Evolutionary conservation across 176 grass and related monocot species (phyloP), one percentile per base, ranked within the genome.

Genomic region (Calamus simplicifolius): DNA sequence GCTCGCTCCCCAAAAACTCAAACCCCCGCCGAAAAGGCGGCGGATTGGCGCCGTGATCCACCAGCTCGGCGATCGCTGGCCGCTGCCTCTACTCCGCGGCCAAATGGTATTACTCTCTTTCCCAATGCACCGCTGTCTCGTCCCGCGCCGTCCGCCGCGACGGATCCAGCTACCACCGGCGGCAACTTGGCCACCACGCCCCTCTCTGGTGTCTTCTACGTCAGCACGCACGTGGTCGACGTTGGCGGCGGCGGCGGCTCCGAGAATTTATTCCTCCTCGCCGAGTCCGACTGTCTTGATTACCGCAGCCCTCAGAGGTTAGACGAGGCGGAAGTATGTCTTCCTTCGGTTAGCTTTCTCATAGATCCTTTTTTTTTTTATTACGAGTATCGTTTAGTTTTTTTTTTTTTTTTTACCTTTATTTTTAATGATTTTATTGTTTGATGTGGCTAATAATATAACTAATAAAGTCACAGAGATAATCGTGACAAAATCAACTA

Each of bases 241-340:
- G 0, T 23, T 23, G 69, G 67, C 3, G 81, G 78, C 15, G 81
- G 71, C 16, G 93, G 6, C 30, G 6, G 5, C 30, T 5, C 30
- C 35, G 35, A 2, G 31, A 10, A 98, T 29, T 80, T 67, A 51
- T 98, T 92, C 81, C 79, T 98, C 64, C 81, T 98, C 51, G 93
- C 93, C 18, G 92, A 98, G 78, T 92, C 93, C 66, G 88, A 92
- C 76, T 98, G 93, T 54, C 84, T 84, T 15, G 87, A 98, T 81
- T 92, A 98, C 70, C 82, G 88, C 21, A 78, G 78, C 73, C 29
- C 79, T 98, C 55, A 64, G 71, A 50, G 80, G 73, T 19, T 81
- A 89, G 56, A 68, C 61, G 15, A 85, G 84, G 2, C 80, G 80
- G 55, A 92, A 85, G 70, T 64, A 84, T 16, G 81, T 92, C 15